Conservation (phyloP, 192 early-diverging fungal genomes). For the Coemansia sp. region DNA sequence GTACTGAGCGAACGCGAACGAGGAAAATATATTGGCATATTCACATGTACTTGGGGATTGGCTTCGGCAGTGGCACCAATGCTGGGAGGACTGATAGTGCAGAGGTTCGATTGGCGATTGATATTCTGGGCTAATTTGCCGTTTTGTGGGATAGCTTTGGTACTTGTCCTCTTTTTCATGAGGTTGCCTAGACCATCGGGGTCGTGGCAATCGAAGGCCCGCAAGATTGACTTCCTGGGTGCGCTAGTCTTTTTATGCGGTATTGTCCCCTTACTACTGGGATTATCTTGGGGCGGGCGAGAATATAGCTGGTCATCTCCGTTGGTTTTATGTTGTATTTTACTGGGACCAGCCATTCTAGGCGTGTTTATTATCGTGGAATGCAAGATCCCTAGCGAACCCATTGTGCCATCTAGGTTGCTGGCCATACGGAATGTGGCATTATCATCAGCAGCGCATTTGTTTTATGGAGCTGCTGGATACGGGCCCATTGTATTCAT, state of each 20-base stretch:
- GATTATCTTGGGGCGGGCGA: conserved; percentile 63
- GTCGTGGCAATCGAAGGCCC: conserved; percentile 57
- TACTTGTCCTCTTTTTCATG: conserved; percentile 58
- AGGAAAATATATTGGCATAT: conserved; percentile 84
- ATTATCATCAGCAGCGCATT: conserved; percentile 59
- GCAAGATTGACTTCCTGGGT: conserved; percentile 60
- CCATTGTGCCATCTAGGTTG: conserved; percentile 55
- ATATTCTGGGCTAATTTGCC: conserved; percentile 86
- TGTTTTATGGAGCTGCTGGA: conserved; percentile 65
- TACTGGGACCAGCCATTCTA: conserved; percentile 53
- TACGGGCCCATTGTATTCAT: conserved; percentile 71
- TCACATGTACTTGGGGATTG: conserved; percentile 76
- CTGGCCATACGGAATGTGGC: conserved; percentile 60
- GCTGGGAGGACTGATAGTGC: conserved; percentile 81
- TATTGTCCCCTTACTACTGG: conserved; percentile 55
- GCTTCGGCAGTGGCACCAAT: conserved; percentile 80
- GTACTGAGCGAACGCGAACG: conserved; percentile 79
- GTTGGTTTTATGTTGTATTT: conserved; percentile 56
- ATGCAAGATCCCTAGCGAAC: conserved; percentile 60
- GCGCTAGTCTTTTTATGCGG: conserved; percentile 49
- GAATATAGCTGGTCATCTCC: conserved; percentile 65
- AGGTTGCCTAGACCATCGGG: conserved; percentile 60
- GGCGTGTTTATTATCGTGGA: conserved; percentile 62
- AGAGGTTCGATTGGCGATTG: conserved; percentile 64
- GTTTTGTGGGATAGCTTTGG: conserved; percentile 65